Evolutionary conservation across 768 basidiomycete genomes (phyloP).

Genomic region (Hypholoma fasciculare): DNA sequence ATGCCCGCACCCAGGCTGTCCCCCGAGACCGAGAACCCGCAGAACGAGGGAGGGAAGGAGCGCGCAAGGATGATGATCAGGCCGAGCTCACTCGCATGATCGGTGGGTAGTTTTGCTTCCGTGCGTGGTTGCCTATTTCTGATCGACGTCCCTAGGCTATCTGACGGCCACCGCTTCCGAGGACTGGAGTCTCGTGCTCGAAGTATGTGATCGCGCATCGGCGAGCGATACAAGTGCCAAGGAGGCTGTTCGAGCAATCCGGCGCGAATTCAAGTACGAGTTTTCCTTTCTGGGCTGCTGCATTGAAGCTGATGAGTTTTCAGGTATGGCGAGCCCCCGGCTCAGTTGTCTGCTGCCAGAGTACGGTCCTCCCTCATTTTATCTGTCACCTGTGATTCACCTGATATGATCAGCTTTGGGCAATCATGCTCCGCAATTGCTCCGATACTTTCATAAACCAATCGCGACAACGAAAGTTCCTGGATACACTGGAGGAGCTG

Average conservation of each 20-base stretch:
- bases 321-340: constrained; percentile 74
- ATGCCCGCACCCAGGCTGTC: background rate
- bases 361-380: constrained; percentile 37
- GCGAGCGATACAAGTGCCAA: constrained; percentile 71
- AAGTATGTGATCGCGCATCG: constrained; percentile 85
- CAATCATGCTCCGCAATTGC: constrained; percentile 85
- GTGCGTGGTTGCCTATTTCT: background rate
- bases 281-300: background rate
- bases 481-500: constrained; percentile 77
- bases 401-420: constrained; percentile 64
- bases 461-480: constrained; percentile 73
- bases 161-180: constrained; percentile 79
- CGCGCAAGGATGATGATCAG: constrained; percentile 35
- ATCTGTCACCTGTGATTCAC: background rate
- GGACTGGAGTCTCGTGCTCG: constrained; percentile 79
- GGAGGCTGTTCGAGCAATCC: constrained; percentile 79
- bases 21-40: constrained; percentile 25
- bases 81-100: constrained; percentile 72
- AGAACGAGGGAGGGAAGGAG: constrained; percentile 26
- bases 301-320: constrained; percentile 6
- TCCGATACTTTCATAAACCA: constrained; percentile 70
- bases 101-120: constrained; percentile 38
- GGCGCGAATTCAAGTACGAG: constrained; percentile 80
- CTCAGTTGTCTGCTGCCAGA: constrained; percentile 75
- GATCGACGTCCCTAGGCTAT: constrained; percentile 46